Evolutionary conservation across 2,329 filamentous ascomycete genomes (phyloP).

Genomic region (Didymellaceae sp.): DNA sequence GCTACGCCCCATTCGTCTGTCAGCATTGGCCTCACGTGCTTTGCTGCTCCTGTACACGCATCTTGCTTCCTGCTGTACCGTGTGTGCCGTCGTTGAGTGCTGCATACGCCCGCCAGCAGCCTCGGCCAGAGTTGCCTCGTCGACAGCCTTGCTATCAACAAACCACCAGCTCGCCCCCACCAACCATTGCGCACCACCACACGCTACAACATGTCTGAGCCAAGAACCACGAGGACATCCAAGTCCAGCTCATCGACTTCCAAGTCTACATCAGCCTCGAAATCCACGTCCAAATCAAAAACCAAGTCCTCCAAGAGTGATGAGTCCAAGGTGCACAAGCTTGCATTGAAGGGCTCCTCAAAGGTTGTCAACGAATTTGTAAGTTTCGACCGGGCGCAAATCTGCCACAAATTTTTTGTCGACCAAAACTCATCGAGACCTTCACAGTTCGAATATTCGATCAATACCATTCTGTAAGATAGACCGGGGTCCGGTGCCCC

Average conservation of each 20-base stretch:
- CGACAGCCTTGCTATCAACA: conserved; percentile 42
- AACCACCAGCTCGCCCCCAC: conserved; percentile 4
- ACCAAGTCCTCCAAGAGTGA: conserved; percentile 58
- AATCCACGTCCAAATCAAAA: conserved; percentile 22
- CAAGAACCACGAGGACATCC: conserved; percentile 31
- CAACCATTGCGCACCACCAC: conserved; percentile 8
- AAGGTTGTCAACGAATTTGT: conserved; percentile 96
- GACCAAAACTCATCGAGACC: conserved; percentile 18
- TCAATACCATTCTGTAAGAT: conserved; percentile 89
- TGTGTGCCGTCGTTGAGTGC: neutral
- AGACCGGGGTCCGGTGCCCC: neutral
- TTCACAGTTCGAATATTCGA: conserved; percentile 89
- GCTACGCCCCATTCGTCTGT: conserved; percentile 16
- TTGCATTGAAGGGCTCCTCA: conserved; percentile 83
- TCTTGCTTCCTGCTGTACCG: neutral
- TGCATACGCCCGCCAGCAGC: neutral
- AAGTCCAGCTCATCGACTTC: conserved; percentile 11
- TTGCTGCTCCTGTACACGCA: neutral
- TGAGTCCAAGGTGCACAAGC: conserved; percentile 92
- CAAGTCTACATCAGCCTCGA: conserved; percentile 15
- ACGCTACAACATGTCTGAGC: conserved; percentile 37
- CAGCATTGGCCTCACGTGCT: conserved; percentile 7
- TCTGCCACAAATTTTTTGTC: neutral
- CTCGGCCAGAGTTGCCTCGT: conserved; percentile 33
- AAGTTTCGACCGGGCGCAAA: conserved; percentile 50